Evolutionary conservation across 164 flowering plant species (phyloP).

Genomic region (Aristolochia californica): DNA sequence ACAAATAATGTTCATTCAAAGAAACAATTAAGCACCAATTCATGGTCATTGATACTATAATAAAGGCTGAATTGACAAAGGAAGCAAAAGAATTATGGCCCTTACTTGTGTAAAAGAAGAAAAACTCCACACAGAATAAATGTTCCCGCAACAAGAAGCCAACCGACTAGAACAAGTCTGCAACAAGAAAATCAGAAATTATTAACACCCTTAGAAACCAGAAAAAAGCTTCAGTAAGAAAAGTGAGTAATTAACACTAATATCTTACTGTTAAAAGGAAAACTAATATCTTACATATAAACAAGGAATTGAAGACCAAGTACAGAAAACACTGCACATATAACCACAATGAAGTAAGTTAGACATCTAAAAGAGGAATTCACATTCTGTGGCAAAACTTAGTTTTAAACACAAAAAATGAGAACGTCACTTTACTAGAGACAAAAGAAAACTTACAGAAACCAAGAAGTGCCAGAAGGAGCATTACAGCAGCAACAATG

Average conservation of each 20-base stretch:
- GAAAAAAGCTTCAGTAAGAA: too few relatives aligned
- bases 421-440: background rate
- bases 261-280: too few relatives aligned
- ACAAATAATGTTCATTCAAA: too few relatives aligned
- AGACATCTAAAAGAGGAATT: background rate
- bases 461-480: conserved; percentile 69
- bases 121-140: conserved; percentile 81
- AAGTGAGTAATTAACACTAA: too few relatives aligned
- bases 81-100: too few relatives aligned
- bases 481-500: conserved; percentile 73
- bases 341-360: conserved; percentile 1
- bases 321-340: conserved; percentile 68
- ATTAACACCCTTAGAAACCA: too few relatives aligned
- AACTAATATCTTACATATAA: conserved; percentile 46
- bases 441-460: conserved; percentile 48
- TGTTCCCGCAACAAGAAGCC: conserved; percentile 86
- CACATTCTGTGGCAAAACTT: too few relatives aligned
- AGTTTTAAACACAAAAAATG: background rate
- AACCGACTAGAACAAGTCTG: conserved; percentile 84
- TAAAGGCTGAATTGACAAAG: too few relatives aligned
- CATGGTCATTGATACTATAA: too few relatives aligned
- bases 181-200: conserved; percentile 5
- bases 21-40: too few relatives aligned
- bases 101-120: conserved; percentile 91
- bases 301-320: conserved; percentile 67